A percentile compares a stretch with the other conserved stretches of the same genome.
Conservation (phyloP, 2,329 filamentous ascomycete genomes). For the Cladosporium sp. region DNA sequence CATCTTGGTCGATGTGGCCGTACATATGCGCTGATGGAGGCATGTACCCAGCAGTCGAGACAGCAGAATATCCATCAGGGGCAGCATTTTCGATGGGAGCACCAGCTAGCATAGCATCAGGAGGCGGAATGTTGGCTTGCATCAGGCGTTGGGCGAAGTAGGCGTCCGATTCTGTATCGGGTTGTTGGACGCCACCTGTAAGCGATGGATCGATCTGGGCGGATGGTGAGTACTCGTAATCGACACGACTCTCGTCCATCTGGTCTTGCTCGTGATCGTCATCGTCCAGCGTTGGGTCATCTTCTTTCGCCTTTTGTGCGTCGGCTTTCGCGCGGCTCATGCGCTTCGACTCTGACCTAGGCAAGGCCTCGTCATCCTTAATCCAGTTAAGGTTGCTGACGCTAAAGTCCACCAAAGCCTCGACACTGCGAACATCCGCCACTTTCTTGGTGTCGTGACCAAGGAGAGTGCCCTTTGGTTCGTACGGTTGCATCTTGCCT, state of each 20-base stretch:
- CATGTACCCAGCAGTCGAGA: slow-evolving; percentile 20
- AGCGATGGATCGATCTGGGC: slow-evolving; percentile 33
- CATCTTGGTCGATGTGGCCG: slow-evolving; percentile 18
- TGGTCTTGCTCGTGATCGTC: slow-evolving; percentile 36
- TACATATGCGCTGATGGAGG: slow-evolving; percentile 30
- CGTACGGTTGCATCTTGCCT: slow-evolving; percentile 68
- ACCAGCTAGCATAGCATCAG: slow-evolving; percentile 27
- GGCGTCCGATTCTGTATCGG: slow-evolving; percentile 24
- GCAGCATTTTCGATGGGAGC: slow-evolving; percentile 14
- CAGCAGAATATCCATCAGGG: slow-evolving; percentile 29
- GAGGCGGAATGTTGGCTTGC: slow-evolving; percentile 27
- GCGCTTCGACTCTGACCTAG: slow-evolving; percentile 33
- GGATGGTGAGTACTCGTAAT: slow-evolving; percentile 38
- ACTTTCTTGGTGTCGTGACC: slow-evolving; percentile 88
- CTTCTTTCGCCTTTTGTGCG: slow-evolving; percentile 48
- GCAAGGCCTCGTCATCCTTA: slow-evolving; percentile 46
- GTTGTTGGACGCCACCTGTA: slow-evolving; percentile 15
- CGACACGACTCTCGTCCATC: slow-evolving; percentile 31
- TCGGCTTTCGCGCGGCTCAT: slow-evolving; percentile 45
- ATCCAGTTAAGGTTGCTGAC: slow-evolving; percentile 85
- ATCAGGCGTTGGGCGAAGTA: slow-evolving; percentile 26
- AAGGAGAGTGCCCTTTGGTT: slow-evolving; percentile 79
- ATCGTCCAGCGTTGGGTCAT: slow-evolving; percentile 41
- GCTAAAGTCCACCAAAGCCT: slow-evolving; percentile 85
- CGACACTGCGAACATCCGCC: slow-evolving; percentile 85